Evolutionary conservation across 257 asterid genomes (phyloP), one percentile per base, ranked within the genome.

Genomic region (Penstemon davidsonii): DNA sequence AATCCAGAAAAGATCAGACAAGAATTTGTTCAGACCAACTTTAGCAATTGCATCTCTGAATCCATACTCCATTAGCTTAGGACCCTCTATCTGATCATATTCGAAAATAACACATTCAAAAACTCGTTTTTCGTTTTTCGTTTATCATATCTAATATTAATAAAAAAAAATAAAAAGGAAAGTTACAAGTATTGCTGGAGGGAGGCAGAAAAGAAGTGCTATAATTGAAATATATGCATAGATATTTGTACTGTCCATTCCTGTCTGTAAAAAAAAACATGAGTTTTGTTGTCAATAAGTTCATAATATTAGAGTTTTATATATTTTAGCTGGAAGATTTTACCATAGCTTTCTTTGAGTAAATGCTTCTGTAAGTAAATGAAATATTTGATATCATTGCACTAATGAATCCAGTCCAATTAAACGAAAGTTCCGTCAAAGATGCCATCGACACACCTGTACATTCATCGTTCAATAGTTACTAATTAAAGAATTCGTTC

Each of bases 321-420:
- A 25, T 25, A 38, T 36, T 46, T 64, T 46, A 7, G 33, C 62
- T 42, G 64, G 68, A 15, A 52, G 67, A 46, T 51, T 9, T 67
- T 76, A 85, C 91, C 91, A 85, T 82, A 11, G 91, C 88, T 85
- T 82, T 85, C 84, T 85, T 85, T 49, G 87, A 85, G 67, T 85
- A 85, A 60, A 85, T 78, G 76, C 91, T 85, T 67, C 91, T 78
- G 79, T 85, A 85, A 53, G 91, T 85, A 54, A 85, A 85, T 8
- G 91, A 85, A 64, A 82, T 49, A 60, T 85, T 85, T 11, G 91
- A 85, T 10, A 85, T 85, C 88, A 85, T 85, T 12, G 91, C 88
- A 61, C 91, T 85, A 25, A 62, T 82, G 83, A 85, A 85, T 9
- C 90, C 88, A 25, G 79, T 78, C 88, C 90, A 85, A 37, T 85